A percentile compares a stretch with the other conserved stretches of the same genome.
phyloP scores from a whole-genome alignment of 345 rosid species.

The Moricandia moricandioides region DNA sequence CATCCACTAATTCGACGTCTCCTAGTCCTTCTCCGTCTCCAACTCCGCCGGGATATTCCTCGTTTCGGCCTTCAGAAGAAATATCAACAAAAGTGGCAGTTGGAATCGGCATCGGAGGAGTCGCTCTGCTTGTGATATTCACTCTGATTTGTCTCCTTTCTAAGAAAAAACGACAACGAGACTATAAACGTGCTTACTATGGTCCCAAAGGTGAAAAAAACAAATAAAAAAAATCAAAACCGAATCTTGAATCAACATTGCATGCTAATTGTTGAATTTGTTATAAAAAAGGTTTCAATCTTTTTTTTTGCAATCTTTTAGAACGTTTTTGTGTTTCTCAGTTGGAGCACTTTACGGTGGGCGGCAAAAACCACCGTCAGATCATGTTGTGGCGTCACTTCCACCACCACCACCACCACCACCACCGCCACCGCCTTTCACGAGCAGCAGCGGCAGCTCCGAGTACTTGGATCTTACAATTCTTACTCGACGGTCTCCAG shows the following conservation, averaged over 20 bases:
- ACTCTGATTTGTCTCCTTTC: slow-evolving; percentile 54
- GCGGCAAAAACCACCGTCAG: slow-evolving; percentile 63
- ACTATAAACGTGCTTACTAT: slow-evolving; percentile 43
- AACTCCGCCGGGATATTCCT: slow-evolving; percentile 21
- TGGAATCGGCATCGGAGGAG: slow-evolving; percentile 66
- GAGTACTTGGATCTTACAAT: slow-evolving; percentile 56
- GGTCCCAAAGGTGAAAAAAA: slow-evolving; percentile 39
- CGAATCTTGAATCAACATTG: not conserved
- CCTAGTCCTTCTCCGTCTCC: slow-evolving; percentile 29
- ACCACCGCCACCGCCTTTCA: slow-evolving; percentile 43
- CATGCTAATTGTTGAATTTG: slow-evolving; percentile 2
- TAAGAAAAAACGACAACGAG: slow-evolving; percentile 54
- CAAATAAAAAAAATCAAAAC: not conserved
- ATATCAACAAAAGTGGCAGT: slow-evolving; percentile 60
- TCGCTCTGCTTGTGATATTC: slow-evolving; percentile 42
- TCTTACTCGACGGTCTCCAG: slow-evolving; percentile 62
- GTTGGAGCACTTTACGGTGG: slow-evolving; percentile 58
- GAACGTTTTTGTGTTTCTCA: slow-evolving; percentile 18
- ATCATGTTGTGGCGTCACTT: slow-evolving; percentile 34
- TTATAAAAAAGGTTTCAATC: not conserved
- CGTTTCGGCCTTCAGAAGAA: not conserved
- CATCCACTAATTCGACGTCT: no score
- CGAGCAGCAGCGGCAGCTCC: slow-evolving; percentile 59
- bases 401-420: slow-evolving; percentile 45
- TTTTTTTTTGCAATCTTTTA: not conserved